Conservation (phyloP, 2,329 filamentous ascomycete species). For the Xylariales sp. region DNA sequence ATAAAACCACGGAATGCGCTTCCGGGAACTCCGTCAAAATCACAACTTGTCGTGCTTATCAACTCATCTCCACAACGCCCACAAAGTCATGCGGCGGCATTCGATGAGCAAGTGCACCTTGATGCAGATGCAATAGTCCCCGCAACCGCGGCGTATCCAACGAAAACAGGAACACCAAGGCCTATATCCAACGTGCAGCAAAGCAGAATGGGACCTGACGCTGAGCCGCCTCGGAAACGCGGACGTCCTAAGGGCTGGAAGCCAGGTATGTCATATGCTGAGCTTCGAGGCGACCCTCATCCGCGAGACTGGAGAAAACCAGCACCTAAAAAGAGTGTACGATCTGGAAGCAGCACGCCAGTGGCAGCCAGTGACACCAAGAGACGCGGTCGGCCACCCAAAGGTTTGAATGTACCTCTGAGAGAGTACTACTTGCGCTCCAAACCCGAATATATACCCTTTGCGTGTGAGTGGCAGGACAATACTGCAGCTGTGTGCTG, state of each 20-base stretch:
- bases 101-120: neutral
- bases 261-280: slow-evolving; percentile 25
- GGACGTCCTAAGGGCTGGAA: slow-evolving; percentile 48
- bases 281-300: slow-evolving; percentile 18
- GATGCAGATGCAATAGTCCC: neutral
- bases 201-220: neutral
- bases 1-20: neutral
- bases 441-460: slow-evolving; percentile 43
- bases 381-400: slow-evolving; percentile 36
- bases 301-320: no score
- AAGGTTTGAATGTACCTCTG: slow-evolving; percentile 31
- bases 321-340: neutral
- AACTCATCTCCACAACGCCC: neutral
- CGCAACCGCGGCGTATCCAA: neutral
- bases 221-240: slow-evolving; percentile 20
- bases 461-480: slow-evolving; percentile 53
- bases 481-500: slow-evolving; percentile 28
- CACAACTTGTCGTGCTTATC: neutral
- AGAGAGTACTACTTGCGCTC: slow-evolving; percentile 36
- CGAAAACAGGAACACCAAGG: neutral
- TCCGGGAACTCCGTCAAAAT: neutral
- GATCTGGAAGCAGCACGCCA: slow-evolving; percentile 1
- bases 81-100: neutral
- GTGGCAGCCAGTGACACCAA: slow-evolving; percentile 6
- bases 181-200: slow-evolving; percentile 1